These are phyloP conservation scores for Diaporthe sp. DNA, from an alignment of 2,329 filamentous ascomycete genomes.

Conservation along the genomic window DNA sequence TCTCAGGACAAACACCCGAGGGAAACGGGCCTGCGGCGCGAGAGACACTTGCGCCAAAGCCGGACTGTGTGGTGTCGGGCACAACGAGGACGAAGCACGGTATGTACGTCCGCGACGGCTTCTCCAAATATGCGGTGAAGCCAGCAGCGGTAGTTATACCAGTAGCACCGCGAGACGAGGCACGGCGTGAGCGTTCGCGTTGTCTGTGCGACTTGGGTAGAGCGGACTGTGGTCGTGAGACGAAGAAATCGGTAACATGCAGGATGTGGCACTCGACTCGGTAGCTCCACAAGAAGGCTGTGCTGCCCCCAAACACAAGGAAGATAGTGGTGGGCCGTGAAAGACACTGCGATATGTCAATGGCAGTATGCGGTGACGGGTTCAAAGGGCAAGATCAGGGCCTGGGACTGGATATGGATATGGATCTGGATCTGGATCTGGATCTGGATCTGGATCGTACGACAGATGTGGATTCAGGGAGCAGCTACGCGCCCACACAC, in stretches of 20 bases:
- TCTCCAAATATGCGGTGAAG: constrained; percentile 18
- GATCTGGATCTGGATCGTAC: neutral
- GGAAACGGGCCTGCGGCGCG: neutral
- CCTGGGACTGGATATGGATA: neutral
- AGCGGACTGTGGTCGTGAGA: neutral
- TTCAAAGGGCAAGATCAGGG: neutral
- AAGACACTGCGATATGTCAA: neutral
- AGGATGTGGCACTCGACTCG: constrained; percentile 1
- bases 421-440: too few species aligned
- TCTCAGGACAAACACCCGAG: neutral
- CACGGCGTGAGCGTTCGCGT: neutral
- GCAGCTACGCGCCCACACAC: neutral
- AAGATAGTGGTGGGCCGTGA: neutral
- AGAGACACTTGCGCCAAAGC: neutral
- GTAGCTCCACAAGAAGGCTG: neutral
- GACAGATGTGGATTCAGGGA: neutral
- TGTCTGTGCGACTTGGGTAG: neutral
- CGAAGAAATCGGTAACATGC: constrained; percentile 4
- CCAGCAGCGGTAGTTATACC: neutral
- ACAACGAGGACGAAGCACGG: neutral
- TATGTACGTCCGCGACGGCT: neutral
- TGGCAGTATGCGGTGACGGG: constrained; percentile 1
- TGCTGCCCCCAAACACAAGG: neutral
- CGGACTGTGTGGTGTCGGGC: neutral
- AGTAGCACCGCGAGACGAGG: neutral